These are phyloP conservation scores for Venturia oleaginea DNA, from an alignment of 2,329 filamentous ascomycete species.

Conservation along the genomic window DNA sequence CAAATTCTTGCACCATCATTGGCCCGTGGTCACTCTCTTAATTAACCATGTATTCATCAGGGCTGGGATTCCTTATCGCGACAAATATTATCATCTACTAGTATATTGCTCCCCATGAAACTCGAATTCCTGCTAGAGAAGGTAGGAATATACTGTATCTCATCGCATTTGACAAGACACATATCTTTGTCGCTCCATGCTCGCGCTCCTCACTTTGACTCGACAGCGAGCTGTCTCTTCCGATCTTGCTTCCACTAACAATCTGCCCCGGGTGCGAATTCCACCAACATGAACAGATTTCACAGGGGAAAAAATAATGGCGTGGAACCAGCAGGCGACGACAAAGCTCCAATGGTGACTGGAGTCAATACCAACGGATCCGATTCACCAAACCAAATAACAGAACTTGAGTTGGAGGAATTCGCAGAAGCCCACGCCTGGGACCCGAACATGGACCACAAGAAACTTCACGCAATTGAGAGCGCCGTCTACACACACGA, in stretches of 20 bases:
- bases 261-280: background rate
- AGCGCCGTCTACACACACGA: conserved; percentile 17
- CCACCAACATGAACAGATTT: background rate
- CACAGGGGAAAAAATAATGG: background rate
- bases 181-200: background rate
- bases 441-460: conserved; percentile 7
- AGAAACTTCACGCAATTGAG: conserved; percentile 17
- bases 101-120: background rate
- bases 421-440: conserved; percentile 7
- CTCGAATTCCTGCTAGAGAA: too few relatives aligned
- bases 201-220: background rate
- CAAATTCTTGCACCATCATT: background rate
- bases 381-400: background rate
- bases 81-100: background rate
- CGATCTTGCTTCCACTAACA: background rate
- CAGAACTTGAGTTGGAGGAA: background rate
- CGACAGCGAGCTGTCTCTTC: background rate
- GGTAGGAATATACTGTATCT: background rate
- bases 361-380: background rate
- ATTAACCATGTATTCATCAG: too few relatives aligned
- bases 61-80: background rate
- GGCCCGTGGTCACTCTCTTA: background rate
- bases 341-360: background rate
- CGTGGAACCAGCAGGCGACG: background rate
- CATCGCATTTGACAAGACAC: background rate